Base-by-base conservation (phyloP, 2,329 filamentous ascomycete species). In the Chaetomium olivaceum region DNA sequence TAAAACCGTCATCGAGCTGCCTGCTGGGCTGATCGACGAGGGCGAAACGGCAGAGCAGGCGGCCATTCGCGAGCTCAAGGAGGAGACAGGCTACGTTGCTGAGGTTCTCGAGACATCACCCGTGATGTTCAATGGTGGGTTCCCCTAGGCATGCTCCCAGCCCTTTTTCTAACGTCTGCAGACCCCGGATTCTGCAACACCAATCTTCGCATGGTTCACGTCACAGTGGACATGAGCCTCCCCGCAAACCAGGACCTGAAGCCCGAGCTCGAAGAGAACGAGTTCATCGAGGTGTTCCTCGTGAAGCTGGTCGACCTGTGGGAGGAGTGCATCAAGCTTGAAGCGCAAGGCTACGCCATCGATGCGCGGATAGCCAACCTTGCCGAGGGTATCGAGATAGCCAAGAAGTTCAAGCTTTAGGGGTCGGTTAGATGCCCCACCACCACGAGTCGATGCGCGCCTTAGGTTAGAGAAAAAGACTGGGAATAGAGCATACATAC, bases 271-370 rank as follows among this genome's bases (percentile, higher is more conserved):
- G 91, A 94, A 74, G 91, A 93, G 29, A 89, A 87, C 68, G 91
- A 94, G 77, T 93, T 93, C 74, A 93, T 94, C 73, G 90, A 93
- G 75, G 88, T 89, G 39, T 93, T 94, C 72, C 86, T 85, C 9
- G 82, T 92, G 8, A 88, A 87, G 6, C 74, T 94, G 52, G 79
- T 77, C 23, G 80, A 83, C 16, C 76, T 94, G 48, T 92, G 89
- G 80, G 82, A 82, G 0, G 87, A 90, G 73, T 88, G 88, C 74
- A 86, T 87, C 75, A 83, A 76, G 69, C 80, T 93, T 1, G 90
- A 93, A 73, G 79, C 79, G 2, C 80, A 92, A 69, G 91, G 91
- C 0, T 93, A 86, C 76, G 91, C 89, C 1, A 91, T 95, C 70
- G 91, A 95, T 76, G 91, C 91, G 6, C 82, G 91, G 48, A 88